Conservation (phyloP, 2,329 filamentous ascomycete species). For the Sclerotinia borealis region DNA sequence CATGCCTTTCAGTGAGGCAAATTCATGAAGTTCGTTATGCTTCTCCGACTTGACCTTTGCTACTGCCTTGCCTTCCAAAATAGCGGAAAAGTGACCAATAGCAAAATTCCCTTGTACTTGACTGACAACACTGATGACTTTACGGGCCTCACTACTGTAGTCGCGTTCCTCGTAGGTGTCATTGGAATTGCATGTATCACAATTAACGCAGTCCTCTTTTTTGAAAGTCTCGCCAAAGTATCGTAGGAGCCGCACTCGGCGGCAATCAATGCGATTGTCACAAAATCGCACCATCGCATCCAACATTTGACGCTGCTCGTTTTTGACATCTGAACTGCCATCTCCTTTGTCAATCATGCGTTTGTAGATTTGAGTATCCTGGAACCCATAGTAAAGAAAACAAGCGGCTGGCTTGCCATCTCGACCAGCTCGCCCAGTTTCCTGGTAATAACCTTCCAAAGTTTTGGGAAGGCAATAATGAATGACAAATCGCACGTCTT, state of each 20-base stretch:
- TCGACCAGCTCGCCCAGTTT: slow-evolving; percentile 89
- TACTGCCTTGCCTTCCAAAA: slow-evolving; percentile 65
- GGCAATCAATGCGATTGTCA: slow-evolving; percentile 82
- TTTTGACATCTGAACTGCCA: slow-evolving; percentile 70
- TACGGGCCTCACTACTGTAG: slow-evolving; percentile 67
- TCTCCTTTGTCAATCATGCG: slow-evolving; percentile 81
- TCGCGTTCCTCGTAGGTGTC: slow-evolving; percentile 66
- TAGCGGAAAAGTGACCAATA: slow-evolving; percentile 73
- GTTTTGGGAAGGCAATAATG: slow-evolving; percentile 92
- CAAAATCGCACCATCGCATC: slow-evolving; percentile 80
- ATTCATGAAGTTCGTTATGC: slow-evolving; percentile 40
- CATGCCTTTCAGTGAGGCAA: slow-evolving; percentile 63
- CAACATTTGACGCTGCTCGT: slow-evolving; percentile 79
- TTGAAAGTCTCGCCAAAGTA: slow-evolving; percentile 90
- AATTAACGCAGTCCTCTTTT: slow-evolving; percentile 64
- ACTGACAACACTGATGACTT: slow-evolving; percentile 63
- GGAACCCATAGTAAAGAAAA: slow-evolving; percentile 81
- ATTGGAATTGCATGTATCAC: slow-evolving; percentile 83
- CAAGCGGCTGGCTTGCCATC: slow-evolving; percentile 85
- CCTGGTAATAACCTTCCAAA: slow-evolving; percentile 95
- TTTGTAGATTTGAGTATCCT: slow-evolving; percentile 66
- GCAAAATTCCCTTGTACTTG: slow-evolving; percentile 58
- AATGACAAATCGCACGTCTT: slow-evolving; percentile 92
- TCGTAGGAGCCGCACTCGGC: slow-evolving; percentile 78
- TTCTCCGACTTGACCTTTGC: slow-evolving; percentile 44